Evolutionary conservation across 2,329 filamentous ascomycete genomes (phyloP).

Genomic region (Pyrenochaeta sp.): DNA sequence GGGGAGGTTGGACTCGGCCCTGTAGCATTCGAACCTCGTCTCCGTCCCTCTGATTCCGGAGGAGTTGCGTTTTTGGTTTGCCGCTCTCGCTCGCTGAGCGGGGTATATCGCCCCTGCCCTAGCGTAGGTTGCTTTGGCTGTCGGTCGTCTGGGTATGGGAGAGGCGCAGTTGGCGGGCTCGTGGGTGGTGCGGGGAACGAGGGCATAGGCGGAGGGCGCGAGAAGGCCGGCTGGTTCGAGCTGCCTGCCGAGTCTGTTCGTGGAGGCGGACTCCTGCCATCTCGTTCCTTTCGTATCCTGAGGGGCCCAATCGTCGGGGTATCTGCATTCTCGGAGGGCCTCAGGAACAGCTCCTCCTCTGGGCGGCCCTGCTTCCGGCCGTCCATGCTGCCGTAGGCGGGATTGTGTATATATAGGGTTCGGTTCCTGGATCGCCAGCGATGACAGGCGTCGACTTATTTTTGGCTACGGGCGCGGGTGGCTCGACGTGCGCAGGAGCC

Average conservation of each 20-base stretch:
- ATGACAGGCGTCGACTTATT: slow-evolving; percentile 34
- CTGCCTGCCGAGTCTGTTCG: slow-evolving; percentile 71
- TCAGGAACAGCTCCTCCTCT: slow-evolving; percentile 85
- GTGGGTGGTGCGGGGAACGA: slow-evolving; percentile 68
- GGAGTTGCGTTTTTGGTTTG: slow-evolving; percentile 46
- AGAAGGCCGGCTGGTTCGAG: slow-evolving; percentile 53
- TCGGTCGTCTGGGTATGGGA: slow-evolving; percentile 59
- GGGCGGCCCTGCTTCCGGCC: slow-evolving; percentile 69
- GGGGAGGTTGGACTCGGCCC: slow-evolving; percentile 41
- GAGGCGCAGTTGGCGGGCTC: slow-evolving; percentile 56
- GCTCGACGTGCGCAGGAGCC: slow-evolving; percentile 20
- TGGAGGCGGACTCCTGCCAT: slow-evolving; percentile 62
- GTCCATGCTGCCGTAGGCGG: slow-evolving; percentile 48
- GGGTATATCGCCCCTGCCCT: slow-evolving; percentile 43
- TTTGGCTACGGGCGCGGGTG: slow-evolving; percentile 34
- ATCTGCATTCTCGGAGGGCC: slow-evolving; percentile 59
- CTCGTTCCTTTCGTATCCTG: slow-evolving; percentile 79
- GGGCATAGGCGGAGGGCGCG: slow-evolving; percentile 60
- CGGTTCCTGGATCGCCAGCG: slow-evolving; percentile 30
- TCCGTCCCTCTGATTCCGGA: slow-evolving; percentile 38
- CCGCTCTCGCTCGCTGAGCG: slow-evolving; percentile 48
- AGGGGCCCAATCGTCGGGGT: slow-evolving; percentile 85
- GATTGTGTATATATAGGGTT: slow-evolving; percentile 10
- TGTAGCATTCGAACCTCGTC: slow-evolving; percentile 42
- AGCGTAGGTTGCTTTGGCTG: slow-evolving; percentile 33